Evolutionary conservation across 1,284 basidiomycete species (phyloP), one percentile per base, ranked within the genome.

Genomic region (Rhizoctonia solani): DNA sequence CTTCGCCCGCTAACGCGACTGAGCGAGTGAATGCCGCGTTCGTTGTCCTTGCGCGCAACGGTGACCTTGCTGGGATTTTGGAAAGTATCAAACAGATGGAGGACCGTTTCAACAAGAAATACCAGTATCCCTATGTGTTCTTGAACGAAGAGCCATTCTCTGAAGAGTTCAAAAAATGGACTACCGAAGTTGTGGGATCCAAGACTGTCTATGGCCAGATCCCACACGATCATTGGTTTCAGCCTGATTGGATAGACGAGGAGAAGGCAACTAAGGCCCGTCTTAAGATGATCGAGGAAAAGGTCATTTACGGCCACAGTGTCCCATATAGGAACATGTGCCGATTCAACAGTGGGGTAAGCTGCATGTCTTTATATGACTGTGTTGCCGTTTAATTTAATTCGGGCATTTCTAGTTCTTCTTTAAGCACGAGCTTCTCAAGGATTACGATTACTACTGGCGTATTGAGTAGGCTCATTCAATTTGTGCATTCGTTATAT

Each of bases 361-460:
- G 86, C 74, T 65, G 41, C 21, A 6, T 42, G 25, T 46, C 13
- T 54, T 4, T 73, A 14, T 16, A 37, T 46, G 44, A 69, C 54
- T 63, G 69, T 32, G n/a, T 53, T n/a, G n/a, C n/a, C 50, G 25
- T 29, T 16, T 39, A 39, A 16, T 19, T 54, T 16, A 63, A 32
- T 11, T 61, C 68, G 72, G 68, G 49, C 66, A 59, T 44, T 54
- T 27, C 34, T 39, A 89, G 87, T 93, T 86, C 78, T 90, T 93
- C 79, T 93, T 86, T 78, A 81, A 83, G 44, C 92, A 95, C 73
- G 85, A 87, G 70, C 79, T 95, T 13, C 79, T 95, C 44, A 84
- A 87, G 70, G 81, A 87, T 61, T 95, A 90, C 79, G 90, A 87
- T 74, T 98, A 95, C 79, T 98, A 98, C 79, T 98, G 95, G 95